These are phyloP conservation scores for Priceomyces carsonii DNA, from an alignment of 805 yeast genomes.

Conservation along the genomic window DNA sequence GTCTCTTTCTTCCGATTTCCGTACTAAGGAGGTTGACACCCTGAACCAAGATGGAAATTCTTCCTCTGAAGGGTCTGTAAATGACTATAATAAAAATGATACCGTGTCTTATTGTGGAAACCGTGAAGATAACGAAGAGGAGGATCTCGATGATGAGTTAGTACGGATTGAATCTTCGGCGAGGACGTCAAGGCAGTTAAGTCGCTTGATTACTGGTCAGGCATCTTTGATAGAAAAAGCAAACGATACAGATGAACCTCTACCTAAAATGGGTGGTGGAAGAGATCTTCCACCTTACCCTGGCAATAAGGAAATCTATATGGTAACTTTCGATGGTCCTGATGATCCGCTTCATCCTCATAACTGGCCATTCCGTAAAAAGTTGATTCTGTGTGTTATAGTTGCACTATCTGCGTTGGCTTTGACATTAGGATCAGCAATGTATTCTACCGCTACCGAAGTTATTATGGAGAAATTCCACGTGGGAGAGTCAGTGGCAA, in stretches of 20 bases:
- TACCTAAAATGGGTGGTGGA: slow-evolving; percentile 19
- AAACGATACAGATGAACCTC: slow-evolving; percentile 20
- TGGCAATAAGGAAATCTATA: slow-evolving; percentile 7
- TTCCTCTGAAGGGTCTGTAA: no score
- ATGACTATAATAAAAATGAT: no score
- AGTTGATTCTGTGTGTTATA: slow-evolving; percentile 17
- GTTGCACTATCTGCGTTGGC: slow-evolving; percentile 46
- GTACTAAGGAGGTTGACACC: no score
- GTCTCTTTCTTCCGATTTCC: no score
- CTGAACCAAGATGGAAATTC: no score
- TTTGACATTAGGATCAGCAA: slow-evolving; percentile 57
- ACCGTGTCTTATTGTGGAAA: no score
- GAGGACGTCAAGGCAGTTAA: slow-evolving; percentile 16
- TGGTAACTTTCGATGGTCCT: slow-evolving; percentile 15
- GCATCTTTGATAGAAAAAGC: slow-evolving; percentile 21
- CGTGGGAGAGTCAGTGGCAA: slow-evolving; percentile 62
- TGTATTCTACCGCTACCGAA: slow-evolving; percentile 61
- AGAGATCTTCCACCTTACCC: slow-evolving; percentile 8
- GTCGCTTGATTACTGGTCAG: slow-evolving; percentile 20
- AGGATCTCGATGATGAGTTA: no score
- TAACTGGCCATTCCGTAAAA: slow-evolving; percentile 36
- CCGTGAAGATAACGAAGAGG: no score
- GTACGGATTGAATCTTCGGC: slow-evolving; percentile 18
- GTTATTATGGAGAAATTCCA: slow-evolving; percentile 50
- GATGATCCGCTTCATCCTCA: slow-evolving; percentile 24